Base-by-base conservation (phyloP, 106 monocot species). In the Vanilla planifolia region DNA sequence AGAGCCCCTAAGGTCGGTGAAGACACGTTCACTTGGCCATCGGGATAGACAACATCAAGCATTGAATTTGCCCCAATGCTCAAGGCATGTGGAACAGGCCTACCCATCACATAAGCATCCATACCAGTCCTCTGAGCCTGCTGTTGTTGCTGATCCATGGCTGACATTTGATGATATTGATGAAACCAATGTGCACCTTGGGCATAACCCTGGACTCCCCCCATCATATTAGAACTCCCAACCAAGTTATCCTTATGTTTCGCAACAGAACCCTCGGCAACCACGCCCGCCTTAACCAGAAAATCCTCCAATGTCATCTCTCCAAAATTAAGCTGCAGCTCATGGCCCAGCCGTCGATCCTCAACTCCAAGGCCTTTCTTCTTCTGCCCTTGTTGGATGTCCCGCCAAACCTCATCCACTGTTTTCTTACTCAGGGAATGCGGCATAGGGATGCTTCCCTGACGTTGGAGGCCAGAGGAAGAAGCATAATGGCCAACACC, bases 301-400 rank as follows among this genome's bases (percentile, higher is more conserved):
- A 89, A 89, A 33, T 86, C 86, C 69, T 92, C 92, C 22, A 92
- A 67, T 21, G 86, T 87, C 83, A 87, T 83, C 75, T 87, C 86
- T 46, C 92, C 92, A 2, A 87, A 70, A 15, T 75, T 80, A 41
- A 45, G 19, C 58, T 86, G 79, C 62, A 79, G 79, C 65, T 77
- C 80, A 7, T 74, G 73, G 26, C 62, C 59, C 20, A 42, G 6
- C 50, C 48, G 63, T 42, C 19, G 42, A 33, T 57, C 57, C 35
- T 35, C 57, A 35, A 1, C 35, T 11, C 51, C 55, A 32, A 30
- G 35, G 6, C 67, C 43, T 21, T 56, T 55, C 52, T 62, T 81
- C 10, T 34, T 25, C 42, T 71, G 28, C 21, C 64, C 73, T 30
- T 71, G 64, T 62, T 88, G 86, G 56, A 87, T 82, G 17, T 79